Conservation (phyloP, 805 yeast species). For the Candida nonsorbophila region DNA sequence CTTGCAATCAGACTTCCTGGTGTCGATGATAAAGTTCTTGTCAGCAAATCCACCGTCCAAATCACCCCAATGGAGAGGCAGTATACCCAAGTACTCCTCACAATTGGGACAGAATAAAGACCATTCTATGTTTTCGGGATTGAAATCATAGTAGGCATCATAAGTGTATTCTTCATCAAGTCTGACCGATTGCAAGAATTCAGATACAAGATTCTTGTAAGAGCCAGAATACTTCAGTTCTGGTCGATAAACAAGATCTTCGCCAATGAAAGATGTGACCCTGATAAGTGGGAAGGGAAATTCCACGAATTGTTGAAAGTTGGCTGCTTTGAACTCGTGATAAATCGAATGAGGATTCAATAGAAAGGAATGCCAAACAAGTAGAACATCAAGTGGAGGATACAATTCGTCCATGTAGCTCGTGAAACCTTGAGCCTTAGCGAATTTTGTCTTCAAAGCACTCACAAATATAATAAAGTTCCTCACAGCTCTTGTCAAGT, state of each 20-base stretch:
- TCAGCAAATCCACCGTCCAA: too few relatives aligned
- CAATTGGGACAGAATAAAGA: too few relatives aligned
- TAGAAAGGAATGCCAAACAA: conserved; percentile 20
- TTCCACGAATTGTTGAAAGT: conserved; percentile 10
- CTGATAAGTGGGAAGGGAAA: conserved; percentile 19
- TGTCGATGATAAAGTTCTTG: too few relatives aligned
- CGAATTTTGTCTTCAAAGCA: conserved; percentile 5
- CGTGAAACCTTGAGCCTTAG: conserved; percentile 1
- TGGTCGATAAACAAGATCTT: too few relatives aligned
- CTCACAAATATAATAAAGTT: conserved; percentile 16
- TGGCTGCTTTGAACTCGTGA: conserved; percentile 11
- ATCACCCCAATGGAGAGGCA: not conserved
- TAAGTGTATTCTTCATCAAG: too few relatives aligned
- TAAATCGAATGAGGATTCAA: conserved; percentile 13
- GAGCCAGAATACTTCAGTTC: too few relatives aligned
- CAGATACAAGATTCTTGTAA: too few relatives aligned
- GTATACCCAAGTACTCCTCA: not conserved
- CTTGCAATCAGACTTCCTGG: too few relatives aligned
- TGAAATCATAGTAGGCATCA: too few relatives aligned
- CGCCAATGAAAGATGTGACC: too few relatives aligned
- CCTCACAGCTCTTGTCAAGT: conserved; percentile 16
- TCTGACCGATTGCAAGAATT: too few relatives aligned
- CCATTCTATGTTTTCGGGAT: too few relatives aligned
- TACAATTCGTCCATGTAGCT: conserved; percentile 3
- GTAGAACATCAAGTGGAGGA: conserved; percentile 18